Conservation (phyloP, 768 basidiomycete genomes). For the Kondoa subrosea region DNA sequence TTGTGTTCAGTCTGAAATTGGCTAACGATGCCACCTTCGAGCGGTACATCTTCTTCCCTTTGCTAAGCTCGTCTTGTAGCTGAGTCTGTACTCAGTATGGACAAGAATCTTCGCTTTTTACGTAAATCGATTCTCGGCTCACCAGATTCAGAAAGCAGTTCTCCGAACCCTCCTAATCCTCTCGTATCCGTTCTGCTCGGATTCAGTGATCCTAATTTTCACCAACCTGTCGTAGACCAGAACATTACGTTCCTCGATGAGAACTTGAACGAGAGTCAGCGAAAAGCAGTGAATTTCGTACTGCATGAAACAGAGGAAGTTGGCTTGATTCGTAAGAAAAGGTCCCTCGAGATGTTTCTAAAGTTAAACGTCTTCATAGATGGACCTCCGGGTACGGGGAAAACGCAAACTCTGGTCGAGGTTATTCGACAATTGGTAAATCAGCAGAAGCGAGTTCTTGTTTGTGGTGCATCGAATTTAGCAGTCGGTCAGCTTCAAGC, state of each 20-base stretch:
- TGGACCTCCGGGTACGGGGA: slow-evolving; percentile 95
- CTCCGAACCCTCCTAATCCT: slow-evolving; percentile 8
- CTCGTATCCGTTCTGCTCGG: slow-evolving; percentile 57
- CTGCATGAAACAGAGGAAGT: slow-evolving; percentile 54
- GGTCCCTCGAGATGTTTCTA: neutral
- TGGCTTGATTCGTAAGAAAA: slow-evolving; percentile 52
- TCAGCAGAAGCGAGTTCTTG: slow-evolving; percentile 44
- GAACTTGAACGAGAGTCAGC: slow-evolving; percentile 65
- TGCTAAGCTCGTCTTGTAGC: neutral
- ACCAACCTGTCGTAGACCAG: slow-evolving; percentile 27
- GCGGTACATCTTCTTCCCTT: neutral
- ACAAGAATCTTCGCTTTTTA: slow-evolving; percentile 14
- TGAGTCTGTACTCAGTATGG: slow-evolving; percentile 9
- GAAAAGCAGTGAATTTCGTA: slow-evolving; percentile 65
- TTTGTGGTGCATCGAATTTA: slow-evolving; percentile 86
- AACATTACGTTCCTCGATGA: slow-evolving; percentile 54
- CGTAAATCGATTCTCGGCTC: neutral
- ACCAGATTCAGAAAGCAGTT: neutral
- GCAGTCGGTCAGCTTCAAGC: too few relatives aligned
- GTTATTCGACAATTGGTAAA: slow-evolving; percentile 60
- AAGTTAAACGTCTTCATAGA: slow-evolving; percentile 29
- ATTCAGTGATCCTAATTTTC: slow-evolving; percentile 33
- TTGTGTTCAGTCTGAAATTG: slow-evolving; percentile 14
- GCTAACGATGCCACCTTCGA: slow-evolving; percentile 18
- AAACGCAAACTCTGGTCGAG: slow-evolving; percentile 89